phyloP scores from a whole-genome alignment of 192 early-diverging fungal species.

The Podila horticola region DNA sequence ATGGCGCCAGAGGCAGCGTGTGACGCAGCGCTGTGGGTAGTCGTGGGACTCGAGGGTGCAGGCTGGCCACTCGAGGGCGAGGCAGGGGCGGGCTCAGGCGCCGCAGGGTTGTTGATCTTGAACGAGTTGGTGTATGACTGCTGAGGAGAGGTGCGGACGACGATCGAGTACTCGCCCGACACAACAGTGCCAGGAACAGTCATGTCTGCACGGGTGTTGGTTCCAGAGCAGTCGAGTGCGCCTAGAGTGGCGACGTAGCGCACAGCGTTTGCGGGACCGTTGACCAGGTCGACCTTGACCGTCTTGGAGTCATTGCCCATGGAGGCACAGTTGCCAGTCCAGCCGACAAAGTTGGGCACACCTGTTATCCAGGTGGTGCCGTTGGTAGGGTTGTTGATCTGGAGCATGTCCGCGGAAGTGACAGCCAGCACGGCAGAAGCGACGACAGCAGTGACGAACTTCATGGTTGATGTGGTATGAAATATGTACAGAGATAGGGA shows the following conservation, averaged over 20 bases:
- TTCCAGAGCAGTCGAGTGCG: slow-evolving; percentile 38
- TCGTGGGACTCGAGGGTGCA: neutral
- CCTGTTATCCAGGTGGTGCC: slow-evolving; percentile 42
- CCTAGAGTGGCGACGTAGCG: slow-evolving; percentile 45
- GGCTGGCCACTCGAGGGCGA: neutral
- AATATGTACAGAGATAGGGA: neutral
- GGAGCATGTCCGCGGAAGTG: slow-evolving; percentile 41
- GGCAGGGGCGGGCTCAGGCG: slow-evolving; percentile 9
- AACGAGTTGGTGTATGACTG: slow-evolving; percentile 49
- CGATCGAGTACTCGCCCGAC: slow-evolving; percentile 41
- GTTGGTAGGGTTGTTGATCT: slow-evolving; percentile 49
- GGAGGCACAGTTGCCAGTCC: slow-evolving; percentile 49
- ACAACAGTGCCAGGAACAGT: slow-evolving; percentile 32
- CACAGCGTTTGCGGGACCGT: slow-evolving; percentile 39
- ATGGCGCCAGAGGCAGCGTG: slow-evolving; percentile 10
- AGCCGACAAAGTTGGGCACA: slow-evolving; percentile 46
- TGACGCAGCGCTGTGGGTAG: neutral
- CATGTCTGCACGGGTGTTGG: slow-evolving; percentile 49
- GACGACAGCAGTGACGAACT: slow-evolving; percentile 12
- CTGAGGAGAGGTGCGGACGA: slow-evolving; percentile 37
- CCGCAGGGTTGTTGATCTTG: slow-evolving; percentile 34
- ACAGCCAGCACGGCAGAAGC: slow-evolving; percentile 3
- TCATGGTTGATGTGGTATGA: slow-evolving; percentile 11
- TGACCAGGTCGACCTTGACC: slow-evolving; percentile 51
- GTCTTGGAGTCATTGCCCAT: slow-evolving; percentile 43